These are phyloP conservation scores for Malus hybrid DNA, from an alignment of 331 rosid genomes.

Conservation along the genomic window DNA sequence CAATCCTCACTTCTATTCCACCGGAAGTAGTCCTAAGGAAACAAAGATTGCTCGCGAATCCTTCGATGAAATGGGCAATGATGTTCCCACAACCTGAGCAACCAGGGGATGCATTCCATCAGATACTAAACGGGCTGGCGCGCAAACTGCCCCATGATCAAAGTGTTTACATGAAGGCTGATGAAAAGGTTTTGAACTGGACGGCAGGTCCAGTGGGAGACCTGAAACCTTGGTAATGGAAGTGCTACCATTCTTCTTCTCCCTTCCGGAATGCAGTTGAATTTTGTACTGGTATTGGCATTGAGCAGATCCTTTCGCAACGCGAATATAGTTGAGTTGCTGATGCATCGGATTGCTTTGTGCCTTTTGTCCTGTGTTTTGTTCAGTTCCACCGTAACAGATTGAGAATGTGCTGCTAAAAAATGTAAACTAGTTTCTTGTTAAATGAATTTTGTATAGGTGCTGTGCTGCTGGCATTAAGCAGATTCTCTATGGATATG, in stretches of 20 bases:
- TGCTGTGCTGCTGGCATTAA: not conserved
- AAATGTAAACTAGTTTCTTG: not conserved
- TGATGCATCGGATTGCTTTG: not conserved
- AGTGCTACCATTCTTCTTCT: not conserved
- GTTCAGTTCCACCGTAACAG: not conserved
- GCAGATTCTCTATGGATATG: not conserved
- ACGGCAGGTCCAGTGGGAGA: conserved; percentile 48
- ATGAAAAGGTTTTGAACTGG: conserved; percentile 35
- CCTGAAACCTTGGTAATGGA: conserved; percentile 44
- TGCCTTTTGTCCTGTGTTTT: not conserved
- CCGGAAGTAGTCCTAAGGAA: conserved; percentile 44
- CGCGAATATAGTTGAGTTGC: not conserved
- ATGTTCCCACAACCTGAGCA: conserved; percentile 52
- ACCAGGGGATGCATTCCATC: conserved; percentile 50
- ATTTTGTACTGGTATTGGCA: conserved; percentile 8
- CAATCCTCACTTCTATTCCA: conserved; percentile 45
- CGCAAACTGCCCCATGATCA: conserved; percentile 40
- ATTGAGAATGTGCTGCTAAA: not conserved
- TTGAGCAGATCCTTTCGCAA: not conserved
- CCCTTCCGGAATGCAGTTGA: not conserved
- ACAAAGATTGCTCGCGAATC: conserved; percentile 50
- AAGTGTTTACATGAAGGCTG: conserved; percentile 28
- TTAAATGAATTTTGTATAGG: too few relatives aligned
- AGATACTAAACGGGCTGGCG: conserved; percentile 49
- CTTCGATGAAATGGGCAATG: conserved; percentile 51